phyloP scores from a whole-genome alignment of 2,329 filamentous ascomycete genomes.

The Kalmusia sp. region DNA sequence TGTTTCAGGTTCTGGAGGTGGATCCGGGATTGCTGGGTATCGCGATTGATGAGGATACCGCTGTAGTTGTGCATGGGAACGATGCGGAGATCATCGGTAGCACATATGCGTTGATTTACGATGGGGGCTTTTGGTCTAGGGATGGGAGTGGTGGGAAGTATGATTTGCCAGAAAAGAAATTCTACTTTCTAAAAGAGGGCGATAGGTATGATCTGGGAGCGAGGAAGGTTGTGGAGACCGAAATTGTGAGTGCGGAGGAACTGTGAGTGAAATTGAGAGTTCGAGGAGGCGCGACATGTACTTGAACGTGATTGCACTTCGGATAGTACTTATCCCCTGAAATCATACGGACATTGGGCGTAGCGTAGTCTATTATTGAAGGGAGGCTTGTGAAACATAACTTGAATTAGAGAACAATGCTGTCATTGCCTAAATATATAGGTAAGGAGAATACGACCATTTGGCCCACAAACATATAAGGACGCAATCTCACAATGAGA shows the following conservation, averaged over 20 bases:
- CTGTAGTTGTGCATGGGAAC: conserved; percentile 28
- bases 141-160: conserved; percentile 26
- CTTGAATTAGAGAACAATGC: too few species aligned
- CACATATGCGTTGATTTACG: conserved; percentile 33
- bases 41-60: conserved; percentile 36
- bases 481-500: too few species aligned
- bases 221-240: conserved; percentile 19
- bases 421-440: too few species aligned
- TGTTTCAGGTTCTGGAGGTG: conserved; percentile 29
- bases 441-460: too few species aligned
- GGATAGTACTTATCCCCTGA: too few species aligned
- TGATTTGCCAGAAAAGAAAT: conserved; percentile 21
- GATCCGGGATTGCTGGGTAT: conserved; percentile 28
- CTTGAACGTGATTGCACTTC: too few species aligned
- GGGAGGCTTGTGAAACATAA: too few species aligned
- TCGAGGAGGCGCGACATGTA: too few species aligned
- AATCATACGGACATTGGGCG: too few species aligned
- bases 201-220: conserved; percentile 27
- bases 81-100: conserved; percentile 32
- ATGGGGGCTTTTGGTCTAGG: conserved; percentile 34
- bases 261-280: too few species aligned
- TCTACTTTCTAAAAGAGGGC: conserved; percentile 31
- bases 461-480: too few species aligned
- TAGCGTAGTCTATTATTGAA: too few species aligned
- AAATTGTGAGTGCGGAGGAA: background rate